These are phyloP conservation scores for bread wheat (Triticum aestivum) DNA, from an alignment of 176 grass and related monocot species.

Conservation along the genomic window IWGSC_CS_RefSeq_v2.1 NC_057814.1:46057581-46058080, in stretches of 20 bases:
- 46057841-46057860: not conserved
- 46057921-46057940: not conserved
- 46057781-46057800: not conserved
- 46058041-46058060: no score
- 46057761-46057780: not conserved
- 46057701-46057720: no score
- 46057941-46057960: not conserved
- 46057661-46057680: no score
- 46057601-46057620: no score
- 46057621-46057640: no score
- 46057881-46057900: not conserved
- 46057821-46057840: not conserved
- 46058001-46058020: not conserved
- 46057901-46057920: not conserved
- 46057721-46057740: no score
- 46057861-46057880: not conserved
- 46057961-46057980: not conserved
- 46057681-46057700: no score
- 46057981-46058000: not conserved
- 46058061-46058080: no score
- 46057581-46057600: no score
- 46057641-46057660: no score
- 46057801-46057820: not conserved
- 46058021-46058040: no score
- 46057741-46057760: not conserved